Evolutionary conservation across 768 basidiomycete genomes (phyloP), one percentile per base, ranked within the genome.

Genomic region (Termitomyces eurrhizus): DNA sequence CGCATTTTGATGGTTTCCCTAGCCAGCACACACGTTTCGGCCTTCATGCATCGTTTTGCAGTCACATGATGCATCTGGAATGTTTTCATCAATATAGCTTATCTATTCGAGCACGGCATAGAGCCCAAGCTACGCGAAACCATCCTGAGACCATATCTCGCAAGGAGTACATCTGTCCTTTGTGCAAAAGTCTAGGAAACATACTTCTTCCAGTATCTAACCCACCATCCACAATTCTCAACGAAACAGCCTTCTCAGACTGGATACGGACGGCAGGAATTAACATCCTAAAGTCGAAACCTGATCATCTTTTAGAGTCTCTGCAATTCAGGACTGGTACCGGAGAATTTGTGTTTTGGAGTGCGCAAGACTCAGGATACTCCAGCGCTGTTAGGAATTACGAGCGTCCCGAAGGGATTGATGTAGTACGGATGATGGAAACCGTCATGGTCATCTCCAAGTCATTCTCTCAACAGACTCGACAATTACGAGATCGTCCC

Each of bases 121-220:
- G 90, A 8, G 80, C 89, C 0, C 96, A 98, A 66, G 86, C 91
- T 6, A 93, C 93, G 7, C 79, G 97, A 42, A 93, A 95, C 64
- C 96, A 97, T 68, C 95, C 97, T 0, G 96, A 98, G 71, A 90
- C 87, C 67, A 93, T 95, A n/a, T 86, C 90, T 16, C 83, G 97
- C 44, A 90, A 90, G 65, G 97, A 99, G 68, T 98, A 89, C 75
- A 91, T 98, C 51, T 99, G 97, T 66, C 97, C 97, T 1, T 77
- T 99, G 4, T 99, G 97, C 79, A 98, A 98, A 75, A 94, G 92
- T 66, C 78, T 98, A 7, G 95, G 96, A 3, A 99, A 99, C 72
- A 86, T 94, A 35, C 88, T 99, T 45, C 80, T 99, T 0, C 97
- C 97, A 0, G 87, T 95, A 18, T 78, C 83, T 5, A 77, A 78